phyloP scores from a whole-genome alignment of 345 rosid genomes.

The Rubroshorea leprosula region DNA sequence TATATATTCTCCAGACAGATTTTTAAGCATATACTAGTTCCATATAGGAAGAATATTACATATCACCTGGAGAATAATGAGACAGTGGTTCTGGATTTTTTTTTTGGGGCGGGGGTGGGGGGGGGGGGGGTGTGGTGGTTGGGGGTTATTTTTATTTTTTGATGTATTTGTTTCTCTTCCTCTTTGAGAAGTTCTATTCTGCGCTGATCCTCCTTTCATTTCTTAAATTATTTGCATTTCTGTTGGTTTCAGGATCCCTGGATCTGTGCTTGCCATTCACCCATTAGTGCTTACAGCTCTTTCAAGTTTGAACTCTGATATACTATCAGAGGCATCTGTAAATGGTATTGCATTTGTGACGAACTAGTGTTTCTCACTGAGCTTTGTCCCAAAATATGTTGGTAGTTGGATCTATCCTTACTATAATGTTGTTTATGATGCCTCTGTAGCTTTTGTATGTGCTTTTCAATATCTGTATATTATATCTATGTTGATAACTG shows the following conservation, averaged over 20 bases:
- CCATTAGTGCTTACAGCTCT: constrained; percentile 88
- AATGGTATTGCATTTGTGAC: constrained; percentile 57
- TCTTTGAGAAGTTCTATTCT: not conserved
- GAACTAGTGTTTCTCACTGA: constrained; percentile 11
- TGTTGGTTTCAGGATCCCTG: constrained; percentile 72
- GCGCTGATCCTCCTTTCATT: not conserved
- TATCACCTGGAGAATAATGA: not conserved
- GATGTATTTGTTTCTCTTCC: not conserved
- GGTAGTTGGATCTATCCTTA: constrained; percentile 1
- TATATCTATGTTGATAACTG: not conserved
- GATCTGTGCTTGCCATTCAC: constrained; percentile 75
- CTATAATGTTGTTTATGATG: not conserved
- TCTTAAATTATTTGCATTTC: constrained; percentile 2
- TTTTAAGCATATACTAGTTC: not conserved
- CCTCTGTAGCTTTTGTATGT: not conserved
- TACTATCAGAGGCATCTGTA: constrained; percentile 93
- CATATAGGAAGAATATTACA: no score
- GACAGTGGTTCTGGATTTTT: not conserved
- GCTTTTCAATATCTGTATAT: not conserved
- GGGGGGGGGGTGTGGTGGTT: no score
- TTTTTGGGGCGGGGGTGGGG: not conserved
- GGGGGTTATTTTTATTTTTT: not conserved
- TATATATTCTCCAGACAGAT: not conserved
- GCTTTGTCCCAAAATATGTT: not conserved
- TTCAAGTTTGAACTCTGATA: constrained; percentile 77